Percentiles rank a stretch among this genome's conserved stretches.
Conservation (phyloP, 495 filamentous ascomycete genomes). For the Tetracladium setigerum region DNA sequence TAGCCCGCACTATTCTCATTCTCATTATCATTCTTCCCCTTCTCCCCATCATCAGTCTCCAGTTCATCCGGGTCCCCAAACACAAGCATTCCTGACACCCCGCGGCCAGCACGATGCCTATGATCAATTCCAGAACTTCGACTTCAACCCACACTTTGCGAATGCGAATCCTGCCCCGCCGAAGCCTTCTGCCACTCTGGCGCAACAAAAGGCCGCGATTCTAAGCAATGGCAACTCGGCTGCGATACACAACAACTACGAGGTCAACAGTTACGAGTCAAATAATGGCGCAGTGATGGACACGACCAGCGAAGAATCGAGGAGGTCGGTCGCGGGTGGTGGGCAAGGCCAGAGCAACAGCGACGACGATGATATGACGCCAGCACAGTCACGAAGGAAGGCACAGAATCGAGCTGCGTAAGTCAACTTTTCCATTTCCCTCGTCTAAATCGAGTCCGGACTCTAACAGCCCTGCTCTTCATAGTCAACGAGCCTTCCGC, state of each 20-base stretch:
- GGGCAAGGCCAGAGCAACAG: conserved; percentile 25
- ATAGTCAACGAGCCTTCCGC: conserved; percentile 89
- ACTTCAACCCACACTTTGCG: conserved; percentile 22
- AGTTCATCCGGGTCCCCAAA: conserved; percentile 3
- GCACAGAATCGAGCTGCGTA: conserved; percentile 97
- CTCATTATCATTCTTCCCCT: conserved; percentile 7
- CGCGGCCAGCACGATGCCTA: conserved; percentile 19
- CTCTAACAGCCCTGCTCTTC: conserved; percentile 3
- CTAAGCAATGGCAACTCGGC: neutral
- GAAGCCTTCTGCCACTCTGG: conserved; percentile 12
- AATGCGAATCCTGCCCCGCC: conserved; percentile 2
- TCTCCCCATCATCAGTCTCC: conserved; percentile 10
- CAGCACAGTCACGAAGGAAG: conserved; percentile 80
- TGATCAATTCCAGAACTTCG: conserved; percentile 38
- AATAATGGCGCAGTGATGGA: conserved; percentile 12
- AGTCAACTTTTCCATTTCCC: conserved; percentile 28
- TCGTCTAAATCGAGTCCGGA: neutral
- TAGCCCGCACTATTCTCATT: neutral
- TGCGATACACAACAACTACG: neutral
- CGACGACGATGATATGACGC: conserved; percentile 54
- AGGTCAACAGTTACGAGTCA: neutral
- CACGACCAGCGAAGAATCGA: conserved; percentile 6
- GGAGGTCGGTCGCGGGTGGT: conserved; percentile 7
- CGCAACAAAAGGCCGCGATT: conserved; percentile 12
- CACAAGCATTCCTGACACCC: conserved; percentile 11